phyloP scores from a whole-genome alignment of 2,329 filamentous ascomycete species.

The Claviceps digitariae region DNA sequence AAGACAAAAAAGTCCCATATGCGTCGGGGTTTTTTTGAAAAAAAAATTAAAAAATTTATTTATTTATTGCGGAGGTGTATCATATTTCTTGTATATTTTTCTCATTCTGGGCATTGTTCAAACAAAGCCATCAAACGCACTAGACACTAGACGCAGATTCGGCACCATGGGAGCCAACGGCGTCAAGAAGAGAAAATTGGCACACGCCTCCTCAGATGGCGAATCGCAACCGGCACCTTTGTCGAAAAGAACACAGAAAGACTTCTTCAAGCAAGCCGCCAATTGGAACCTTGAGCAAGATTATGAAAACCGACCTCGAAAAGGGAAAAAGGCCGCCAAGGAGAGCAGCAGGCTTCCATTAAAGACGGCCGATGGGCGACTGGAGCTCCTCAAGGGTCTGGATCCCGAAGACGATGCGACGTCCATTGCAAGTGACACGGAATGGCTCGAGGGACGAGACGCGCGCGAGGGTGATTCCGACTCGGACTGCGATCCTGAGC shows the following conservation, averaged over 20 bases:
- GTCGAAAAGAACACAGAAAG: conserved; percentile 36
- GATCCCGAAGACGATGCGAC: conserved; percentile 49
- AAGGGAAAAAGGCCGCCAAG: conserved; percentile 59
- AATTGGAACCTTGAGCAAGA: conserved; percentile 87
- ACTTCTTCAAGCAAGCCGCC: conserved; percentile 60
- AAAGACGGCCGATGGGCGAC: conserved; percentile 64
- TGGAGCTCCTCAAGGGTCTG: conserved; percentile 45
- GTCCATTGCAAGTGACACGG: conserved; percentile 43
- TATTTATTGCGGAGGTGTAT: no score
- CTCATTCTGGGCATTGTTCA: no score
- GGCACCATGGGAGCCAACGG: conserved; percentile 33
- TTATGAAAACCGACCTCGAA: conserved; percentile 70
- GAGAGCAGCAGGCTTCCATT: conserved; percentile 71
- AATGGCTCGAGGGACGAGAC: conserved; percentile 49
- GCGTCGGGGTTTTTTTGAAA: no score
- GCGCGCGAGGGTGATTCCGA: conserved; percentile 38
- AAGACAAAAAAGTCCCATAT: no score
- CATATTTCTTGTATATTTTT: no score
- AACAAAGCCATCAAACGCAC: neutral
- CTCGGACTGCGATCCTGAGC: conserved; percentile 31
- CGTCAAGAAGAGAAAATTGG: conserved; percentile 44
- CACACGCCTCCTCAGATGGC: conserved; percentile 35
- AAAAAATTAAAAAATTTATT: no score
- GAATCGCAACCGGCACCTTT: conserved; percentile 21
- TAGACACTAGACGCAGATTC: neutral